Conservation (phyloP, 2,329 filamentous ascomycete genomes). For the Calonectria multiphialidica region DNA sequence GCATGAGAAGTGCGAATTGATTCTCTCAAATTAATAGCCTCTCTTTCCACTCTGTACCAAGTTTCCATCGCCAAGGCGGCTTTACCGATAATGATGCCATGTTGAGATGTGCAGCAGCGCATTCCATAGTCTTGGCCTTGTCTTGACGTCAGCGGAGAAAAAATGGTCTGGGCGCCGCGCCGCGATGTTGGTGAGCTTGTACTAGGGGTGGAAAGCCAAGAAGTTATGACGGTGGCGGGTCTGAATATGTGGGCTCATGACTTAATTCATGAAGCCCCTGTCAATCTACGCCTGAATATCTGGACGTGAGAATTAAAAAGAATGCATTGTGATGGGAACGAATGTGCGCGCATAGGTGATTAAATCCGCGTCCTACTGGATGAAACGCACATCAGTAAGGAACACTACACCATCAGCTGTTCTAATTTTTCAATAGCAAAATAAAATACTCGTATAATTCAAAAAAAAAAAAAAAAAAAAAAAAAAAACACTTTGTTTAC, state of each 20-base stretch:
- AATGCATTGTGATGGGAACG: neutral
- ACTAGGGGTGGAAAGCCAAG: slow-evolving; percentile 3
- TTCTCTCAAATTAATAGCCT: neutral
- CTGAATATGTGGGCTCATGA: slow-evolving; percentile 12
- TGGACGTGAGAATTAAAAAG: neutral
- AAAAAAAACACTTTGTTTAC: too few species aligned
- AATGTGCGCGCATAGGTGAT: too few species aligned
- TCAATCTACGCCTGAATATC: neutral
- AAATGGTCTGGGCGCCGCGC: neutral
- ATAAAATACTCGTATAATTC: too few species aligned
- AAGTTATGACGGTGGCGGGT: neutral
- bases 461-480: too few species aligned
- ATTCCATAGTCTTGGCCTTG: neutral
- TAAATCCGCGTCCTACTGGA: too few species aligned
- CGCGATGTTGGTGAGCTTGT: neutral
- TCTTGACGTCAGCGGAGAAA: slow-evolving; percentile 3
- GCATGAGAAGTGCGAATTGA: too few species aligned
- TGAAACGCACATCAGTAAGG: too few species aligned
- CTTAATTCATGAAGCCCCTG: slow-evolving; percentile 6
- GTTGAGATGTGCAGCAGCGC: neutral
- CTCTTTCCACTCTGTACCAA: neutral
- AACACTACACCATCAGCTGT: too few species aligned
- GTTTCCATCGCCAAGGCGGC: neutral
- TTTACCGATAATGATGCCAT: neutral
- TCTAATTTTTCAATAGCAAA: too few species aligned